phyloP scores from a whole-genome alignment of 345 rosid genomes.

The Dovyalis caffra region DNA sequence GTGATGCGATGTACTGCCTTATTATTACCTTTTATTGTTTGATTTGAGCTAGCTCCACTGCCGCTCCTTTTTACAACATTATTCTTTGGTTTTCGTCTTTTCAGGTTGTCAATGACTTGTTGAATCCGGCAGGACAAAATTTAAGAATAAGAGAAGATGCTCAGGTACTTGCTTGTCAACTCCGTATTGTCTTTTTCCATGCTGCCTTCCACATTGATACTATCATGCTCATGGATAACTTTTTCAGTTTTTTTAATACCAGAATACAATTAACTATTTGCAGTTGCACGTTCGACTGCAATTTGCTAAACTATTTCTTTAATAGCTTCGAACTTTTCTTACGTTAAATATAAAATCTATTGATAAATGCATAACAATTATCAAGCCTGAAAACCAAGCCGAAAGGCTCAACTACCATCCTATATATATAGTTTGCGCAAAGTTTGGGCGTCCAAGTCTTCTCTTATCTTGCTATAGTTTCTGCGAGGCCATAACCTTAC shows the following conservation, averaged over 20 bases:
- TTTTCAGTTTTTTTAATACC: background rate
- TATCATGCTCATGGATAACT: background rate
- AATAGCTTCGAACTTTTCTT: background rate
- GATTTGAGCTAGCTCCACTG: constrained; percentile 8
- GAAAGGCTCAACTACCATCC: background rate
- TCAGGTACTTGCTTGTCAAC: constrained; percentile 54
- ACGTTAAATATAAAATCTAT: background rate
- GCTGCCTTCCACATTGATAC: background rate
- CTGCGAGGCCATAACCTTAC: background rate
- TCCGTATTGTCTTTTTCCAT: constrained; percentile 12
- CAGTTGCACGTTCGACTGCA: background rate
- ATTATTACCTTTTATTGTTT: constrained; percentile 12
- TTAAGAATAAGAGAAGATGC: constrained; percentile 96
- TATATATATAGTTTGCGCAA: background rate
- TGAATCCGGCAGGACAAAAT: constrained; percentile 97
- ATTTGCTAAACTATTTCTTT: background rate
- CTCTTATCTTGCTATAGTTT: background rate
- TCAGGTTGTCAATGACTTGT: constrained; percentile 95
- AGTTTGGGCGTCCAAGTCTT: background rate
- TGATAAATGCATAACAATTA: background rate
- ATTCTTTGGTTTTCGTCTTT: constrained; percentile 26
- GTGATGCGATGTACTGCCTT: constrained; percentile 5
- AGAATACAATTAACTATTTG: background rate
- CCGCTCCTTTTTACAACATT: constrained; percentile 17
- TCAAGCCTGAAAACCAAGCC: background rate